Conservation (phyloP, 208 protist genomes). For the Acanthamoeba castellanii region DNA sequence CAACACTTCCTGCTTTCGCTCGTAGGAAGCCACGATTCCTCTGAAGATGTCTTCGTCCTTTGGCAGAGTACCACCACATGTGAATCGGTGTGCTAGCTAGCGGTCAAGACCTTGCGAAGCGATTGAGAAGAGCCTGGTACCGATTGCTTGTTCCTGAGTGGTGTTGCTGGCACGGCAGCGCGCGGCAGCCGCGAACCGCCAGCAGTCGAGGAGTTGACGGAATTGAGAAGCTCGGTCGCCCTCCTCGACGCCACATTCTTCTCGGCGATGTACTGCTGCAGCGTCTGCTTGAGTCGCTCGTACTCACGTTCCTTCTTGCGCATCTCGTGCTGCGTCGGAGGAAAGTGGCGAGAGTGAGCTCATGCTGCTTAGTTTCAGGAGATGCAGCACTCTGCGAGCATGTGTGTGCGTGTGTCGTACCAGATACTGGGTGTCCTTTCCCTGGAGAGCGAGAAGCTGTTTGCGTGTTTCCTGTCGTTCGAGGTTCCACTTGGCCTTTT, state of each 20-base stretch:
- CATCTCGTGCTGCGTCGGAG: constrained; percentile 28
- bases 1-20: constrained; percentile 51
- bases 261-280: constrained; percentile 52
- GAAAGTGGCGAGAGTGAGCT: neutral
- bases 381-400: no score
- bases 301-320: constrained; percentile 46
- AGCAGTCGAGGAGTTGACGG: neutral
- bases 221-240: neutral
- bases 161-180: constrained; percentile 7
- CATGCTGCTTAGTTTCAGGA: no score
- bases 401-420: neutral
- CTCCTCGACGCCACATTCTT: constrained; percentile 8
- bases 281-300: constrained; percentile 44
- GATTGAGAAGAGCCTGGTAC: neutral
- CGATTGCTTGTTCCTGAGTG: constrained; percentile 35
- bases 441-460: constrained; percentile 27
- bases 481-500: constrained; percentile 48
- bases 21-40: constrained; percentile 35
- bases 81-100: no score
- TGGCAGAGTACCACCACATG: neutral
- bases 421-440: neutral
- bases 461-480: constrained; percentile 49
- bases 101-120: neutral
- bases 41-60: constrained; percentile 53
- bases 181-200: neutral